Conservation (phyloP, 768 basidiomycete species). For the Auriscalpium orientale region DNA sequence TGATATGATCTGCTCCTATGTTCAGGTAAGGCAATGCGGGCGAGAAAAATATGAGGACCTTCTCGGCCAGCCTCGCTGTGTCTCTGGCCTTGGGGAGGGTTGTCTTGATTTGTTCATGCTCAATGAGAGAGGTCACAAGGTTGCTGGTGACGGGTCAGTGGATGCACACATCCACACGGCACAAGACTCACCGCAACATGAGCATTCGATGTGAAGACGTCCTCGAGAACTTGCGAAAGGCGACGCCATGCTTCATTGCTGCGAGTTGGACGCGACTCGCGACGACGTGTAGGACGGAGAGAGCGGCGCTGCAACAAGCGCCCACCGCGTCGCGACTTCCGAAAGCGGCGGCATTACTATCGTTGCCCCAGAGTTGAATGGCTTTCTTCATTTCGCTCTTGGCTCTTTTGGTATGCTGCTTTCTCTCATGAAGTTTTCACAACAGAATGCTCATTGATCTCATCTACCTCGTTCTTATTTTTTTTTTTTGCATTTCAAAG, state of each 20-base stretch:
- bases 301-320: neutral
- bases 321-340: neutral
- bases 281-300: neutral
- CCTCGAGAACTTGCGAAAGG: slow-evolving; percentile 87
- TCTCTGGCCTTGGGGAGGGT: slow-evolving; percentile 94
- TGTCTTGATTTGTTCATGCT: slow-evolving; percentile 94
- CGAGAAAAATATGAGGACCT: slow-evolving; percentile 39
- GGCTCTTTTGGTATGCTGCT: too few species aligned
- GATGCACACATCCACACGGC: neutral
- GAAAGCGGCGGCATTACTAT: neutral
- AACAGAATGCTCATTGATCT: too few species aligned
- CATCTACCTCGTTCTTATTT: too few species aligned
- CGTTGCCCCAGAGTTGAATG: neutral
- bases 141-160: slow-evolving; percentile 45
- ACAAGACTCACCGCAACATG: slow-evolving; percentile 69
- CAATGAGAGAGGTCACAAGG: slow-evolving; percentile 86
- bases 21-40: neutral
- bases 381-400: too few species aligned
- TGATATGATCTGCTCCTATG: slow-evolving; percentile 65
- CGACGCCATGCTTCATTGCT: slow-evolving; percentile 89
- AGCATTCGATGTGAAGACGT: slow-evolving; percentile 88
- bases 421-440: too few species aligned
- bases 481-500: too few species aligned
- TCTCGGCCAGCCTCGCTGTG: slow-evolving; percentile 85
- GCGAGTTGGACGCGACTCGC: neutral